These are phyloP conservation scores for Fusarium fujikuroi DNA, from an alignment of 2,329 filamentous ascomycete species.

Conservation along the genomic window DNA sequence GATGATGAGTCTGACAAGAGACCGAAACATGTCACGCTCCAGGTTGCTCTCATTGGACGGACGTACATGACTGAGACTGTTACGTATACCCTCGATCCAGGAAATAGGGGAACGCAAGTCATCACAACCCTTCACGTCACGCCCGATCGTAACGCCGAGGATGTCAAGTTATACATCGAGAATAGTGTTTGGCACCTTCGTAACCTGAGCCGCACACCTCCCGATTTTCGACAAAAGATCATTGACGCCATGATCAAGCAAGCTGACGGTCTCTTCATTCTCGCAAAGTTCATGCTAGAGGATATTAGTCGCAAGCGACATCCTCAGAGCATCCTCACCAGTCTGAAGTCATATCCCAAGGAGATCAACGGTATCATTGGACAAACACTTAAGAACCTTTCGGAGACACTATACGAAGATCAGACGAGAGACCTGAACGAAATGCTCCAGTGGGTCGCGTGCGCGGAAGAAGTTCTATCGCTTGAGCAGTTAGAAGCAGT, in stretches of 20 bases:
- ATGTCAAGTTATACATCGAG: conserved; percentile 56
- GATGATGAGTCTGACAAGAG: conserved; percentile 35
- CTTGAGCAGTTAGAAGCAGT: conserved; percentile 58
- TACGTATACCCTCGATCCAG: conserved; percentile 48
- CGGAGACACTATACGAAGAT: conserved; percentile 51
- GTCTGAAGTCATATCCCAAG: conserved; percentile 57
- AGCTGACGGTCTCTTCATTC: conserved; percentile 60
- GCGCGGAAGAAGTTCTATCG: conserved; percentile 55
- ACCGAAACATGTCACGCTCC: conserved; percentile 42
- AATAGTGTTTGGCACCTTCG: conserved; percentile 54
- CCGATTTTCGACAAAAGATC: conserved; percentile 52
- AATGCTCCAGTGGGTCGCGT: conserved; percentile 58
- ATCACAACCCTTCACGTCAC: conserved; percentile 56
- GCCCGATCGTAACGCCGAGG: conserved; percentile 53
- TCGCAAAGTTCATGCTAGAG: conserved; percentile 62
- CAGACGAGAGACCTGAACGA: conserved; percentile 58
- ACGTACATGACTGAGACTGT: conserved; percentile 55
- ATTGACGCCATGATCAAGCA: conserved; percentile 53
- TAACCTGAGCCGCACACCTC: conserved; percentile 49
- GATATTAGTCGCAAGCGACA: conserved; percentile 59
- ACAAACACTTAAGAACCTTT: conserved; percentile 55
- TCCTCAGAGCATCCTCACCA: conserved; percentile 56
- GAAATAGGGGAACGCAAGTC: conserved; percentile 42
- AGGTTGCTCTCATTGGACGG: conserved; percentile 56
- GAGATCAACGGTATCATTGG: conserved; percentile 56